Percentiles rank a stretch among this genome's conserved stretches.
Evolutionary conservation across 306 rosid species (phyloP).

Genomic region (Trifolium fragiferum): DNA sequence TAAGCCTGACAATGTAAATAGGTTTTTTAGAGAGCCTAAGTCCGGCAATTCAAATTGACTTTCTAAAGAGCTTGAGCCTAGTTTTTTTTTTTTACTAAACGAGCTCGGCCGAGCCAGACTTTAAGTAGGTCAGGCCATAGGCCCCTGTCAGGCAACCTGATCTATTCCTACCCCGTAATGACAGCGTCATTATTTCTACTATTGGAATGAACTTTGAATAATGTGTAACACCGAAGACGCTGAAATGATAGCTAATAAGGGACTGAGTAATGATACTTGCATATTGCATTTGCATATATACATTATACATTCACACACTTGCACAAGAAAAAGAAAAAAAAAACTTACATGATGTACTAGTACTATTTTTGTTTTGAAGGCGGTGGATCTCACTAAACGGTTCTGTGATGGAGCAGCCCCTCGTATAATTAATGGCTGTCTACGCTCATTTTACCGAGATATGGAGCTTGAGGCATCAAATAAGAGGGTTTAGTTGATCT

Average conservation of each 20-base stretch:
- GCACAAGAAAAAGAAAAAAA: not conserved
- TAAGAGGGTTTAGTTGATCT: conserved; percentile 36
- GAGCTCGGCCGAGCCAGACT: too few relatives aligned
- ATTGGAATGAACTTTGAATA: not conserved
- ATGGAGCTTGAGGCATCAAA: conserved; percentile 45
- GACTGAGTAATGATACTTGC: not conserved
- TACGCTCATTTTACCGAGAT: conserved; percentile 68
- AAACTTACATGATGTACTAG: not conserved
- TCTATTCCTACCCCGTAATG: too few relatives aligned
- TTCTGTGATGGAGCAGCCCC: conserved; percentile 97
- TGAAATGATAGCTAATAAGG: not conserved
- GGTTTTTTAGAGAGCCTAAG: too few relatives aligned
- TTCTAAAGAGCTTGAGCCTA: too few relatives aligned
- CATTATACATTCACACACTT: conserved; percentile 11
- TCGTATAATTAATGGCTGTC: conserved; percentile 89
- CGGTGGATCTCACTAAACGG: conserved; percentile 92
- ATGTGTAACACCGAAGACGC: not conserved
- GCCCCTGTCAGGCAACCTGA: too few relatives aligned
- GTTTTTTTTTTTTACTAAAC: too few relatives aligned
- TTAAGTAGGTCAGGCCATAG: too few relatives aligned
- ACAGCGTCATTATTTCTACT: not conserved
- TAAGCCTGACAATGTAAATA: too few relatives aligned
- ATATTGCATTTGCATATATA: not conserved
- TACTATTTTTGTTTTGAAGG: conserved; percentile 57
- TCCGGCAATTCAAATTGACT: too few relatives aligned